Conservation (phyloP, 805 yeast genomes). For the Starmerella bacillaris region DNA sequence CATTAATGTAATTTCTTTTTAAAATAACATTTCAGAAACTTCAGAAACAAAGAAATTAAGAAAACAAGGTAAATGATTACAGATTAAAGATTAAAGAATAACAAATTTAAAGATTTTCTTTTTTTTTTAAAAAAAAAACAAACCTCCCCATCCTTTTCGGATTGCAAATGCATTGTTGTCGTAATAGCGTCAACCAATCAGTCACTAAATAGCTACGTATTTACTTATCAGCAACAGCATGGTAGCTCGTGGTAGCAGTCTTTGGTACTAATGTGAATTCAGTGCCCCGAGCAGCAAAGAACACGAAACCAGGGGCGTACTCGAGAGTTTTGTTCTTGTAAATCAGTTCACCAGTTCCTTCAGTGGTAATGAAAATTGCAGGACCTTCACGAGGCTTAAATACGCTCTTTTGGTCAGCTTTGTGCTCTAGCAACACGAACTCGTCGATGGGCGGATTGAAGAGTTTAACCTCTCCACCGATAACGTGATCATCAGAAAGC, state of each 20-base stretch:
- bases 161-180: too few relatives aligned
- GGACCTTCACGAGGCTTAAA: constrained; percentile 65
- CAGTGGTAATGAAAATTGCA: constrained; percentile 65
- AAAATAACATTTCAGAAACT: too few relatives aligned
- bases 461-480: constrained; percentile 27
- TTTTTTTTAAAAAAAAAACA: too few relatives aligned
- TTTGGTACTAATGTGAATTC: constrained; percentile 35
- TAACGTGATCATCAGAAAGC: constrained; percentile 28
- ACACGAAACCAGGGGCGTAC: constrained; percentile 59
- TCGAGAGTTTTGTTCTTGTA: constrained; percentile 28
- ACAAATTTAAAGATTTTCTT: too few relatives aligned
- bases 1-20: too few relatives aligned
- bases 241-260: constrained; percentile 50
- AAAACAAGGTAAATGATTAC: too few relatives aligned
- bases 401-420: constrained; percentile 34
- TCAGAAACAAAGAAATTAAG: too few relatives aligned
- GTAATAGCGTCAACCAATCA: not conserved
- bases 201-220: too few relatives aligned
- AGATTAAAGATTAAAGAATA: too few relatives aligned
- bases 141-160: too few relatives aligned
- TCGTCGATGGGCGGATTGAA: constrained; percentile 96
- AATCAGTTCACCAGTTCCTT: constrained; percentile 50
- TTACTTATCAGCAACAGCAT: constrained; percentile 71
- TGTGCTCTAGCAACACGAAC: constrained; percentile 78
- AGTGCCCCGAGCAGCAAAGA: constrained; percentile 64